Evolutionary conservation across 192 early-diverging fungal species (phyloP), one percentile per base, ranked within the genome.

Genomic region (Linnemannia zychae): DNA sequence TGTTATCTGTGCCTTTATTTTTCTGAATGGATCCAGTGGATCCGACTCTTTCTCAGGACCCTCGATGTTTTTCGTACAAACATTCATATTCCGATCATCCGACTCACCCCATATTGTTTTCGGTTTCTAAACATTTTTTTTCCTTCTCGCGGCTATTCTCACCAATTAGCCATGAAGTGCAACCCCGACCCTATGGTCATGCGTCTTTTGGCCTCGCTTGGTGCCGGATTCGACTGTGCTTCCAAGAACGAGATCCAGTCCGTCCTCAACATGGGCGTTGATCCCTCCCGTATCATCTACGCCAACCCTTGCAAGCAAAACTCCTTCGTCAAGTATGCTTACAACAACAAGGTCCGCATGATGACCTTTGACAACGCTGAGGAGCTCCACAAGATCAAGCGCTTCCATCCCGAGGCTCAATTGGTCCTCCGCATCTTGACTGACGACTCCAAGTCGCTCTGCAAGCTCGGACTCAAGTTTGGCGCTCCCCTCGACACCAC

Each of bases 341-440:
- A 88, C n/a, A 87, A 89, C 47, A 90, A 93, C 52, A 92, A 94
- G 81, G 96, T 99, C n/a, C 86, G 83, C 74, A 93, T 96, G 92
- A 96, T 99, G 96, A 99, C 98, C 33, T 99, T 99, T 89, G 98
- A 99, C 89, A 99, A 99, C 91, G 93, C 93, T 18, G 98, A 99
- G 89, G 98, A 99, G 88, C 94, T 99, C 22, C 90, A 90, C 91
- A 99, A 99, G 92, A 93, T 99, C 80, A 94, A 96, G 88, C 81
- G 88, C 70, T 87, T 90, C 74, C 92, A 95, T 84, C 96, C 97
- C 71, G 87, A 92, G 63, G 97, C 98, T 31, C 89, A 94, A 79
- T 89, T 97, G 70, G 93, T 99, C 20, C 89, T 99, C 71, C 96
- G 98, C 76, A 96, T 99, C 82, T 90, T 98, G 72, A 93, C 96